Evolutionary conservation across 805 yeast species (phyloP), one percentile per base, ranked within the genome.

Genomic region (Ogataea salicorniae): DNA sequence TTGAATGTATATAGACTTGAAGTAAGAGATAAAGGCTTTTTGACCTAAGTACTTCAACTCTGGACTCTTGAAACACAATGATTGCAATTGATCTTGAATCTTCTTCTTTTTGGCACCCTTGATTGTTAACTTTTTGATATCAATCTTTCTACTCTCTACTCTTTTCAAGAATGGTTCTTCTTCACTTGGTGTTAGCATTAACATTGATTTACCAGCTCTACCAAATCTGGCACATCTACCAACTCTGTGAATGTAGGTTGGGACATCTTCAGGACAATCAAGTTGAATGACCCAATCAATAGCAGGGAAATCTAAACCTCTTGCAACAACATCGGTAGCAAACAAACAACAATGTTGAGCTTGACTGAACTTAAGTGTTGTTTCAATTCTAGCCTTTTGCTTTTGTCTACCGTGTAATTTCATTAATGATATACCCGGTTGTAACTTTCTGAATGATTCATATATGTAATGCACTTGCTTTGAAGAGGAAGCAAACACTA

Each of bases 231-330:
- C 97, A 46, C 85, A 81, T 63, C 97, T 79, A 2, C 97, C 97
- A 9, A 87, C 97, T 60, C 97, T 74, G 58, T 89, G 97, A 45
- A 89, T 87, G 65, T 90, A 89, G 0, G 97, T 90, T 31, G 90
- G 88, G 2, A 81, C 76, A 64, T 87, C 95, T 62, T 89, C 97
- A 0, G 97, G 96, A 58, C 95, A 87, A 62, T 89, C 97, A 1
- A 88, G 75, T 64, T 89, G 97, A 8, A 89, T 73, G n/a, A 89
- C 96, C 97, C 97, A 89, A 61, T 90, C 95, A 43, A 89, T 87
- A 6, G 91, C 87, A 0, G 97, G 96, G 66, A 90, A 88, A 64
- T 89, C 97, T 37, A 89, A 77, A 16, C 97, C 97, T 63, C 97
- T 73, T 1, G 97, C 96, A 13, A 88, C 96, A 40, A 89, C 84